These are phyloP conservation scores for Pseudocercospora musae DNA, from an alignment of 2,329 filamentous ascomycete genomes.

Conservation along the genomic window DNA sequence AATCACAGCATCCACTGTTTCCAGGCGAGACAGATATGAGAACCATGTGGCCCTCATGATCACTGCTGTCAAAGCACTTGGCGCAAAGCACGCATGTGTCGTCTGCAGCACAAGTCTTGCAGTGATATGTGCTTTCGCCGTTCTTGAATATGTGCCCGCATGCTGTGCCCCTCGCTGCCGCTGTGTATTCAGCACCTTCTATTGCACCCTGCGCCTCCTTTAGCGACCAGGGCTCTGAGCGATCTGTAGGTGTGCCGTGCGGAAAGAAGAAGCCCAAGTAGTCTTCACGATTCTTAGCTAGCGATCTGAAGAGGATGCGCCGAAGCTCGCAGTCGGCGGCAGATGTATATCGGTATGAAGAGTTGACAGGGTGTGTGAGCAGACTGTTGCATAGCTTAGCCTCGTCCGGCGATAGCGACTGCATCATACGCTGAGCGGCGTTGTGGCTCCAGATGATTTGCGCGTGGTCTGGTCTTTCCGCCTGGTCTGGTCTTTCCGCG, in stretches of 20 bases:
- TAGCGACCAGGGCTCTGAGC: conserved; percentile 60
- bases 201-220: conserved; percentile 85
- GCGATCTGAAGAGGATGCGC: conserved; percentile 77
- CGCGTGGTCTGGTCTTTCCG: neutral
- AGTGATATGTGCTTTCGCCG: conserved; percentile 90
- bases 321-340: conserved; percentile 70
- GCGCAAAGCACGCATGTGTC: conserved; percentile 95
- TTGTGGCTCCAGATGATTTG: neutral
- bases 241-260: conserved; percentile 49
- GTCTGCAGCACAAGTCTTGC: conserved; percentile 89
- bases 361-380: conserved; percentile 69
- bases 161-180: conserved; percentile 83
- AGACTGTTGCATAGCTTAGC: conserved; percentile 80
- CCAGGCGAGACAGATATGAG: conserved; percentile 83
- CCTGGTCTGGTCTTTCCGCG: neutral
- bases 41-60: conserved; percentile 90
- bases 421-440: conserved; percentile 10
- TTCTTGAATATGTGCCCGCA: conserved; percentile 97
- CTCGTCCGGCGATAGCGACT: conserved; percentile 53
- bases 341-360: conserved; percentile 72
- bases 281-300: conserved; percentile 71
- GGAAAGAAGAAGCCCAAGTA: conserved; percentile 81
- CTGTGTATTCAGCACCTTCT: conserved; percentile 91
- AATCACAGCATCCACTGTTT: conserved; percentile 96
- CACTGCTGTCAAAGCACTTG: conserved; percentile 90